Evolutionary conservation across 768 basidiomycete species (phyloP).

Genomic region (Royoungia palumana): DNA sequence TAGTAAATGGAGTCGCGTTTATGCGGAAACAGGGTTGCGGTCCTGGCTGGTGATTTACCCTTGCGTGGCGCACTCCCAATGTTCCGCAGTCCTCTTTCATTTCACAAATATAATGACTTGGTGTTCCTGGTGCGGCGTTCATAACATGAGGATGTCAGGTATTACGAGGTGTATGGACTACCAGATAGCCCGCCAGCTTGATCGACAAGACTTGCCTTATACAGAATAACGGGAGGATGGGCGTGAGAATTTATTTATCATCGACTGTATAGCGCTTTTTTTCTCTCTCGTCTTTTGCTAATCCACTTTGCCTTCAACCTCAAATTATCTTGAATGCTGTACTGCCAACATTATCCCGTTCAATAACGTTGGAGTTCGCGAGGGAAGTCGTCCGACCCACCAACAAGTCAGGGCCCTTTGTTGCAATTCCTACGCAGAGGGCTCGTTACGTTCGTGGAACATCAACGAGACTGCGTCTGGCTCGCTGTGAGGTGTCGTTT

Average conservation of each 20-base stretch:
- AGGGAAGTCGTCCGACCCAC: slow-evolving; percentile 18
- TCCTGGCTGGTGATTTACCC: too few relatives aligned
- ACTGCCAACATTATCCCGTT: too few relatives aligned
- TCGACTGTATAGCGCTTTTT: slow-evolving; percentile 14
- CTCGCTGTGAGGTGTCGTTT: slow-evolving; percentile 54
- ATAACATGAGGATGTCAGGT: too few relatives aligned
- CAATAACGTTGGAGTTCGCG: not conserved
- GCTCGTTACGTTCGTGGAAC: slow-evolving; percentile 77
- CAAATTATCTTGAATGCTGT: not conserved
- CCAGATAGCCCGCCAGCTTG: not conserved
- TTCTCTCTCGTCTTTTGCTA: not conserved
- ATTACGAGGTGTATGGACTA: not conserved
- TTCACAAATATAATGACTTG: too few relatives aligned
- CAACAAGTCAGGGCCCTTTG: slow-evolving; percentile 65
- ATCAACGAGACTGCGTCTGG: slow-evolving; percentile 38
- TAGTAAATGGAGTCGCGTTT: not conserved
- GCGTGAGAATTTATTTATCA: slow-evolving; percentile 26
- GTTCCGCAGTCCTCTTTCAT: too few relatives aligned
- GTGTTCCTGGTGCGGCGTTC: too few relatives aligned
- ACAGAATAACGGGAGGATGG: not conserved
- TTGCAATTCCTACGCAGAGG: slow-evolving; percentile 40
- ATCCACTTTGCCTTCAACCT: not conserved
- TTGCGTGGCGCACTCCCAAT: too few relatives aligned
- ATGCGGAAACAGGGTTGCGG: too few relatives aligned
- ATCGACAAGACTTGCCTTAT: slow-evolving; percentile 26